Evolutionary conservation across 371 early-diverging fungal genomes (phyloP).

Genomic region (Cokeromyces recurvatus): DNA sequence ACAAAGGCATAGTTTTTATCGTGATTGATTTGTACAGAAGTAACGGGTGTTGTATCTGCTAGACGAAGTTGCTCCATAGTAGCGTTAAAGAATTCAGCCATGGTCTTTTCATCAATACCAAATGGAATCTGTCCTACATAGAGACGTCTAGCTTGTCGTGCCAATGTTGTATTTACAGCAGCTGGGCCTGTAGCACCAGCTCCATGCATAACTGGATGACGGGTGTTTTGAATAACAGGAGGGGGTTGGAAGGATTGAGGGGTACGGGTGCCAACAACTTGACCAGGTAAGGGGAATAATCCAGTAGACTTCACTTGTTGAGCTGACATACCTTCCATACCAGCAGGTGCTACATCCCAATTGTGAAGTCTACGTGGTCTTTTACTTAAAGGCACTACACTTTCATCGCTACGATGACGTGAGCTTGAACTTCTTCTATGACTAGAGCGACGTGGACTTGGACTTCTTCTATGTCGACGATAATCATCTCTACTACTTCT

Average conservation of each 20-base stretch:
- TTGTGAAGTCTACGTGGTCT: slow-evolving; percentile 74
- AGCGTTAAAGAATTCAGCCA: slow-evolving; percentile 84
- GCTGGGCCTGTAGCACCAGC: slow-evolving; percentile 35
- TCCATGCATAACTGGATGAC: slow-evolving; percentile 31
- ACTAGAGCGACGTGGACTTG: slow-evolving; percentile 35
- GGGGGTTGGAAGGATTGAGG: slow-evolving; percentile 51
- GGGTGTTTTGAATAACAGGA: slow-evolving; percentile 25
- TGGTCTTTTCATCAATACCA: slow-evolving; percentile 70
- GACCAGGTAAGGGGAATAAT: slow-evolving; percentile 89
- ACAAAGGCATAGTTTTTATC: slow-evolving; percentile 95
- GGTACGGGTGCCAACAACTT: slow-evolving; percentile 66
- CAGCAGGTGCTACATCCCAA: slow-evolving; percentile 94
- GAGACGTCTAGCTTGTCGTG: slow-evolving; percentile 76
- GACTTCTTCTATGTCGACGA: slow-evolving; percentile 34
- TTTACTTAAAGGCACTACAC: slow-evolving; percentile 72
- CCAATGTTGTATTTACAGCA: slow-evolving; percentile 29
- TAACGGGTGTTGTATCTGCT: slow-evolving; percentile 60
- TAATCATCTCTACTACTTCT: slow-evolving; percentile 29
- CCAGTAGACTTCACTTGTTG: slow-evolving; percentile 90
- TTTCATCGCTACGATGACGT: slow-evolving; percentile 47
- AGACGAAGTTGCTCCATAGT: slow-evolving; percentile 73
- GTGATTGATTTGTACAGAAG: slow-evolving; percentile 81
- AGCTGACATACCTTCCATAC: slow-evolving; percentile 87
- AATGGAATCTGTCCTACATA: slow-evolving; percentile 93
- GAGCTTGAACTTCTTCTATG: slow-evolving; percentile 42